Evolutionary conservation across 768 basidiomycete species (phyloP).

Genomic region (Thelephora ganbajun): DNA sequence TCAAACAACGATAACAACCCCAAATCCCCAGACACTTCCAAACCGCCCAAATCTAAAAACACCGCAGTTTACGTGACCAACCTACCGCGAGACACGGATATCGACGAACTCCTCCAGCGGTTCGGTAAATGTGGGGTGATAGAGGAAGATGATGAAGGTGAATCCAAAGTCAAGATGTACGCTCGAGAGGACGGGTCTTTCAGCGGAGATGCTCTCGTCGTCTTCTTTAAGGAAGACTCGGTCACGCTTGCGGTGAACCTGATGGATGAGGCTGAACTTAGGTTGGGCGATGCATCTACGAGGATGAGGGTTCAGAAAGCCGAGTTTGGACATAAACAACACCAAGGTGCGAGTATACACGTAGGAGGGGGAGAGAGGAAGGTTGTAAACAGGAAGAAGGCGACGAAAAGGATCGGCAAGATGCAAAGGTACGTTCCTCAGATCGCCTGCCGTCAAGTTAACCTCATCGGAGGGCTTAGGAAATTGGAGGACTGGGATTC

Average conservation of each 20-base stretch:
- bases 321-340: conserved; percentile 60
- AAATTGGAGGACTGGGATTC: conserved; percentile 92
- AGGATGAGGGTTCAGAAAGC: conserved; percentile 66
- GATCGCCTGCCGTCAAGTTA: neutral
- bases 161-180: conserved; percentile 94
- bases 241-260: conserved; percentile 73
- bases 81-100: conserved; percentile 63
- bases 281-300: conserved; percentile 63
- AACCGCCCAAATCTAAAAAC: conserved; percentile 57
- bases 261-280: conserved; percentile 84
- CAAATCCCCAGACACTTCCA: neutral
- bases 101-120: conserved; percentile 65
- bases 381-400: conserved; percentile 67
- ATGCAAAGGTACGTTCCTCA: conserved; percentile 61
- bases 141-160: conserved; percentile 82
- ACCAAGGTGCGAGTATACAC: conserved; percentile 15
- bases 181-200: conserved; percentile 77
- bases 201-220: conserved; percentile 89
- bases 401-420: conserved; percentile 61
- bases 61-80: conserved; percentile 85
- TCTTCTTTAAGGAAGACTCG: conserved; percentile 97
- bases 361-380: conserved; percentile 26
- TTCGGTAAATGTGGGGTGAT: conserved; percentile 89
- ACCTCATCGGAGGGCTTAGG: conserved; percentile 24
- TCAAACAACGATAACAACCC: neutral